phyloP scores from a whole-genome alignment of 139 green algal genomes.

The Micractinium conductrix region DNA sequence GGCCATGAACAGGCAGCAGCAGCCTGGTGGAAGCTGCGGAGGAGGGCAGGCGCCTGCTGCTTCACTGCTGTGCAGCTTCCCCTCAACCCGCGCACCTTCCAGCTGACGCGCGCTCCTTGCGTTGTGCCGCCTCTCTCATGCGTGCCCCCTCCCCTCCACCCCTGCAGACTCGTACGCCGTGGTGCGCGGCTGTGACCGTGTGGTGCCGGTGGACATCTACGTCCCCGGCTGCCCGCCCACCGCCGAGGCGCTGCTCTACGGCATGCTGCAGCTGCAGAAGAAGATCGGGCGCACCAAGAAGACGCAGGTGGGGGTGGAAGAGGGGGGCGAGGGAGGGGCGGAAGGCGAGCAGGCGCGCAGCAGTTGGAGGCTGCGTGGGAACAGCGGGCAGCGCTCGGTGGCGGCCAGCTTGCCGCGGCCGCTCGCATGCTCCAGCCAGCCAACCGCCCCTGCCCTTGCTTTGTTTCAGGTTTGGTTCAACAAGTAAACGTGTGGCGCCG shows the following conservation, averaged over 20 bases:
- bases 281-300: slow-evolving; percentile 69
- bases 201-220: slow-evolving; percentile 98
- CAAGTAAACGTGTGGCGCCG: too few relatives aligned
- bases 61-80: too few relatives aligned
- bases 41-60: too few relatives aligned
- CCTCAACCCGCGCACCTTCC: too few relatives aligned
- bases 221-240: slow-evolving; percentile 92
- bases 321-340: not conserved
- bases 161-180: slow-evolving; percentile 89
- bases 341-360: not conserved
- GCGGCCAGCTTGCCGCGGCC: not conserved
- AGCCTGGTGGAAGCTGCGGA: too few relatives aligned
- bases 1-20: too few relatives aligned
- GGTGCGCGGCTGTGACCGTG: slow-evolving; percentile 94
- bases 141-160: slow-evolving; percentile 25
- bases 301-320: slow-evolving; percentile 38
- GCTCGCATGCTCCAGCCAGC: not conserved
- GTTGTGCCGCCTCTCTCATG: not conserved
- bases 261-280: slow-evolving; percentile 94
- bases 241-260: slow-evolving; percentile 95
- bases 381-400: not conserved
- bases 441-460: not conserved
- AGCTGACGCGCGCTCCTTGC: not conserved
- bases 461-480: slow-evolving; percentile 51
- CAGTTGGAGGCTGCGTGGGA: not conserved